phyloP scores from a whole-genome alignment of 1,284 basidiomycete species.

The Golubevia sp. region DNA sequence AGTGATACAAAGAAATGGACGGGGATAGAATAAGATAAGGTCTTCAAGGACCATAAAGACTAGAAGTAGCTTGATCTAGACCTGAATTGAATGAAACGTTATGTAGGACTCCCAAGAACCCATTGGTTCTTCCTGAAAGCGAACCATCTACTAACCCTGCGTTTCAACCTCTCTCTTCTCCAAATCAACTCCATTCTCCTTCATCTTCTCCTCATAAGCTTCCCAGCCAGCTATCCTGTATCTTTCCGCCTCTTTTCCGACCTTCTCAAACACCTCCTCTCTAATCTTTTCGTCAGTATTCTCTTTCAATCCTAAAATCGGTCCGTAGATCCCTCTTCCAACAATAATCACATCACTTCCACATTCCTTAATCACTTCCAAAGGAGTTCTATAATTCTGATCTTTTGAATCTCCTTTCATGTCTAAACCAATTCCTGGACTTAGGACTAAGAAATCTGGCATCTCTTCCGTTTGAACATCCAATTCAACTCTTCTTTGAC shows the following conservation, averaged over 20 bases:
- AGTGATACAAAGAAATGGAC: no score
- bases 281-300: constrained; percentile 68
- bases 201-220: constrained; percentile 72
- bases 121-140: no score
- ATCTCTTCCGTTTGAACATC: constrained; percentile 41
- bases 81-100: no score
- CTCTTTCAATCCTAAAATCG: constrained; percentile 32
- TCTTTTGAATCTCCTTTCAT: constrained; percentile 84
- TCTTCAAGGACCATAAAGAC: no score
- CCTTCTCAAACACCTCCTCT: constrained; percentile 65
- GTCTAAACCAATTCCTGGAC: constrained; percentile 90
- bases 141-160: no score
- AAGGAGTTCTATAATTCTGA: constrained; percentile 93
- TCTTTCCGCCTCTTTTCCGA: constrained; percentile 75
- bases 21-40: no score
- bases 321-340: constrained; percentile 88
- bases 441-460: constrained; percentile 87
- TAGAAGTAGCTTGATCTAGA: no score
- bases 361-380: constrained; percentile 77
- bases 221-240: constrained; percentile 88
- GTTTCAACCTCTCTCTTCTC: no score
- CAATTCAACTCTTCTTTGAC: constrained; percentile 69
- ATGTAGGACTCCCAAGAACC: no score
- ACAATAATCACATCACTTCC: constrained; percentile 99
- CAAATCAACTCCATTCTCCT: no score